Base-by-base conservation (phyloP, 2,329 filamentous ascomycete species). In the Botryotinia calthae region DNA sequence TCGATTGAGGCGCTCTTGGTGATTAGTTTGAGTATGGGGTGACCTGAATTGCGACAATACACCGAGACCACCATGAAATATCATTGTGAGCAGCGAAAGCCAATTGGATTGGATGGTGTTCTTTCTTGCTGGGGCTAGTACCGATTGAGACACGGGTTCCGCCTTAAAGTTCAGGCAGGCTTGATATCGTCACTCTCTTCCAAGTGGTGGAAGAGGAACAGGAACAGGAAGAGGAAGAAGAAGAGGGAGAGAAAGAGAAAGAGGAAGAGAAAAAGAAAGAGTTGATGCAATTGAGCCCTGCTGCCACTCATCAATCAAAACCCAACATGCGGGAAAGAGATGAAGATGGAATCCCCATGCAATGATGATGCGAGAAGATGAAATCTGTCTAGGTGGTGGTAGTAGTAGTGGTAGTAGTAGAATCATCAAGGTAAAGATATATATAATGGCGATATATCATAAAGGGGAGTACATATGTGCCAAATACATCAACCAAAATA, bases 61-160 rank as follows among this genome's bases (percentile, higher is more conserved):
- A 56, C 64, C 48, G 18, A 67, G 64, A 6, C 64, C 34, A 42
- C 46, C 25, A 67, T 67, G 64, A 56, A 56, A 67, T 56, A 67
- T 67, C 65, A 67, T 67, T 42, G 34, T 67, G 63, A 65, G 44
- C 62, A 9, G 63, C 31, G 44, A 51, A 51, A 54, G 64, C 64
- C 64, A 67, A 40, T 54, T 12, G 64, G 51, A 66, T 20, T 37
- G 46, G 63, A 28, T 40, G 28, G 37, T 40, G 46, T 5, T 54
- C 51, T 8, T 56, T 56, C 51, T 28, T 18, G 14, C 7, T 6
- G n/a, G 28, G 0, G n/a, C 65, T 67, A 67, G 34, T 25, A 8
- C 65, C 7, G 8, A 67, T 56, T 4, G 8, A 37, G 61, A 42
- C 42, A 16, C 56, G 34, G n/a, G 37, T 42, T 28, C 0, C n/a